Conservation (phyloP, 129 eudicot species). For the Solidago caesia region DNA sequence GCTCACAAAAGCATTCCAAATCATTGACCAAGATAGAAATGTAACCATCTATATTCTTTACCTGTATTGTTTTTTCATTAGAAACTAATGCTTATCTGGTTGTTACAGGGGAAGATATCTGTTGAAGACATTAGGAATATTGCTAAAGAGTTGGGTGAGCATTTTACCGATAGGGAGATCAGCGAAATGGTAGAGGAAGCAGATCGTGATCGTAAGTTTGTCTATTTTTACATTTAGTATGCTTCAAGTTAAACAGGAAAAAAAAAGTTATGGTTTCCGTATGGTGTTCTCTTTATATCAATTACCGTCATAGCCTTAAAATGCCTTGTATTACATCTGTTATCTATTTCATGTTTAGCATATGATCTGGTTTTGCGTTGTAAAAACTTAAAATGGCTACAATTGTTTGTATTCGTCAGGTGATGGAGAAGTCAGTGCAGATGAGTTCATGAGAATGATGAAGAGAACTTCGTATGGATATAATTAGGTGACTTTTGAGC, state of each 20-base stretch:
- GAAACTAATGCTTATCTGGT: conserved; percentile 10
- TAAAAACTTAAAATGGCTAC: not conserved
- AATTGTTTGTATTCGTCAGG: conserved; percentile 37
- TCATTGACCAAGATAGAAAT: conserved; percentile 86
- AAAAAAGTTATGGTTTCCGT: too few relatives aligned
- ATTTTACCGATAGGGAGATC: conserved; percentile 65
- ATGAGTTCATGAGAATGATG: conserved; percentile 96
- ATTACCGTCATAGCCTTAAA: not conserved
- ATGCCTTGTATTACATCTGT: not conserved
- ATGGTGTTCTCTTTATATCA: not conserved
- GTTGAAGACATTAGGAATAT: conserved; percentile 69
- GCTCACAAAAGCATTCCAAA: conserved; percentile 77
- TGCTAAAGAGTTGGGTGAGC: conserved; percentile 80
- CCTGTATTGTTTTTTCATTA: not conserved
- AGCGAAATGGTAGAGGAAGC: conserved; percentile 92
- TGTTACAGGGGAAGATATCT: conserved; percentile 75
- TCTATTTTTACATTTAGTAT: not conserved
- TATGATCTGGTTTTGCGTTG: not conserved
- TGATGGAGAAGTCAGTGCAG: conserved; percentile 81
- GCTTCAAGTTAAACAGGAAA: not conserved
- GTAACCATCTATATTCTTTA: conserved; percentile 36
- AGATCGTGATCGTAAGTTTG: conserved; percentile 80
- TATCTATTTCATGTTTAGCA: not conserved
- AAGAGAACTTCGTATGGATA: conserved; percentile 77
- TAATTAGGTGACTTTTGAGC: conserved; percentile 25